phyloP scores from a whole-genome alignment of 2,329 filamentous ascomycete genomes.

The Rutstroemia sydowiana region DNA sequence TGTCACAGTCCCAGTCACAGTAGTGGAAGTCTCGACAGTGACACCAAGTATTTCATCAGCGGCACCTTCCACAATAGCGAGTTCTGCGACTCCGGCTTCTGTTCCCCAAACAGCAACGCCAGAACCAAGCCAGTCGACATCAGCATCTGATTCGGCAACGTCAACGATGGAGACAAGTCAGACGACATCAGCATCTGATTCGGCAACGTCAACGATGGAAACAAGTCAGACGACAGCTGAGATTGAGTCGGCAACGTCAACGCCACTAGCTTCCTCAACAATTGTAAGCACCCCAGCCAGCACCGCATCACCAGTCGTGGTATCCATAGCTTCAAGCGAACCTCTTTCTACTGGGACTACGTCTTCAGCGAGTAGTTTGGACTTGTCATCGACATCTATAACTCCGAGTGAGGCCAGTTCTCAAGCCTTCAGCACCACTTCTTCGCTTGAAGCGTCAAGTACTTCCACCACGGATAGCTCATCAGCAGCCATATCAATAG shows the following conservation, averaged over 20 bases:
- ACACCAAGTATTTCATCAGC: constrained; percentile 1
- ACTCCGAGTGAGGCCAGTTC: background rate
- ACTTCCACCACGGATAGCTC: background rate
- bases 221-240: too few species aligned
- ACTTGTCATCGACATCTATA: background rate
- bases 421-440: background rate
- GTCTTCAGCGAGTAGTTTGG: background rate
- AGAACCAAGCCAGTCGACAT: too few species aligned
- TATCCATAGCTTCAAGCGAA: background rate
- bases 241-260: background rate
- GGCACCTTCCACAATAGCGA: background rate
- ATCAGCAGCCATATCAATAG: background rate
- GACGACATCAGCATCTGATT: background rate
- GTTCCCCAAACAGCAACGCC: background rate
- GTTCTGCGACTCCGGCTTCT: background rate
- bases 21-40: constrained; percentile 10
- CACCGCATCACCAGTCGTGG: background rate
- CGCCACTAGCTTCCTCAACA: too few species aligned
- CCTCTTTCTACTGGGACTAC: background rate
- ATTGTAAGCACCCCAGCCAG: too few species aligned
- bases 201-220: background rate
- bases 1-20: constrained; percentile 20
- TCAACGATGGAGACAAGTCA: too few species aligned
- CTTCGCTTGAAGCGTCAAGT: background rate
- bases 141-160: background rate